Evolutionary conservation across 148 eudicot species (phyloP).

Genomic region (Chenopodium formosanum): DNA sequence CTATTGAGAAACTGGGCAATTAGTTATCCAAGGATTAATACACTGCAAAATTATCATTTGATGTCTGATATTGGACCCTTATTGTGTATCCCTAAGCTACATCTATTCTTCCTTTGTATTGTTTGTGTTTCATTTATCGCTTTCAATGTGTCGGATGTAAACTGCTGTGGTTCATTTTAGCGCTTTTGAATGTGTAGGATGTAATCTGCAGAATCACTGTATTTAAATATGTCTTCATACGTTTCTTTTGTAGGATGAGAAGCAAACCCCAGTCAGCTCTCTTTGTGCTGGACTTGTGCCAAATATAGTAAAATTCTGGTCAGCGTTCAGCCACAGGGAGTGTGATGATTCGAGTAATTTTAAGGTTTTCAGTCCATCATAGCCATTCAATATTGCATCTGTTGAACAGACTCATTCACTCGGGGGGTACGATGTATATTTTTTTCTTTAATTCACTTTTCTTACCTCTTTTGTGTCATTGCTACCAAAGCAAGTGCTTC

Average conservation of each 20-base stretch:
- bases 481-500: conserved; percentile 35
- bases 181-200: not conserved
- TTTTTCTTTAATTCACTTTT: not conserved
- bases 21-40: too few relatives aligned
- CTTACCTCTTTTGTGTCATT: conserved; percentile 19
- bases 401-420: conserved; percentile 21
- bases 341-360: conserved; percentile 19
- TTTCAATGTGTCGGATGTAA: too few relatives aligned
- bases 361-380: conserved; percentile 13
- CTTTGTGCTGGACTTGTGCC: conserved; percentile 20
- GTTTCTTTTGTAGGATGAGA: conserved; percentile 27
- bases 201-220: not conserved
- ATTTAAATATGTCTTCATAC: not conserved
- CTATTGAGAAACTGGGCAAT: too few relatives aligned
- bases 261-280: conserved; percentile 7
- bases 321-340: conserved; percentile 20
- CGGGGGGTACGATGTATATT: conserved; percentile 31
- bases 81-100: not conserved
- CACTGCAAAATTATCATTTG: too few relatives aligned
- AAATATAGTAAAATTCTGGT: conserved; percentile 10
- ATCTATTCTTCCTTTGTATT: too few relatives aligned
- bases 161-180: not conserved
- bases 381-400: conserved; percentile 25
- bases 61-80: not conserved
- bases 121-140: too few relatives aligned